Conservation (phyloP, 768 basidiomycete species). For the Mycena capillaripes region DNA sequence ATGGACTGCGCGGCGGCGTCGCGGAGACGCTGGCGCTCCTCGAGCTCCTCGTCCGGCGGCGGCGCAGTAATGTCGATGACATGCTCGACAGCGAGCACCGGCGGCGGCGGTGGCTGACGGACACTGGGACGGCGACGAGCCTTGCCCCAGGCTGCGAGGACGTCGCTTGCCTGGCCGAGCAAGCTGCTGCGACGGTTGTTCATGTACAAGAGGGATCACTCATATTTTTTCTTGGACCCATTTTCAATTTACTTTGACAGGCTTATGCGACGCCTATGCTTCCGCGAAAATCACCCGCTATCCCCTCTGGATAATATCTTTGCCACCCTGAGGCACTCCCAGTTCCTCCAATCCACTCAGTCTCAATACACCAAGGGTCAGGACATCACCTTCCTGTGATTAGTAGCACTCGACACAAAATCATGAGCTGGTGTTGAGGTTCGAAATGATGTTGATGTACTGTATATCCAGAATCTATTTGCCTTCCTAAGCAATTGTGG, state of each 20-base stretch:
- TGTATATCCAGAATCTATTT: no score
- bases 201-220: not conserved
- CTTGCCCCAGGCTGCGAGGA: constrained; percentile 4
- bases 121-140: not conserved
- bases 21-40: constrained; percentile 81
- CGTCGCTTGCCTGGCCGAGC: constrained; percentile 28
- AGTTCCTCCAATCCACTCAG: not conserved
- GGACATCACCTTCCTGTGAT: not conserved
- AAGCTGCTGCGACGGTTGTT: constrained; percentile 24
- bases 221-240: not conserved
- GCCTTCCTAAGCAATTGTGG: no score
- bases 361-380: no score
- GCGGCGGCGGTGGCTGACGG: constrained; percentile 5
- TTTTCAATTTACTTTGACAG: not conserved
- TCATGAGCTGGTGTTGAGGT: not conserved
- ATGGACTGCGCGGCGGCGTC: constrained; percentile 84
- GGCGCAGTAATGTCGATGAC: constrained; percentile 80
- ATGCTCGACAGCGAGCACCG: constrained; percentile 44
- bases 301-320: no score
- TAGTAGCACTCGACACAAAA: not conserved
- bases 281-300: no score
- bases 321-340: no score
- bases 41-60: constrained; percentile 68
- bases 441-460: no score
- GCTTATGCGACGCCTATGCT: not conserved